Evolutionary conservation across 192 early-diverging fungal genomes (phyloP).

Genomic region (Linnemannia zychae): DNA sequence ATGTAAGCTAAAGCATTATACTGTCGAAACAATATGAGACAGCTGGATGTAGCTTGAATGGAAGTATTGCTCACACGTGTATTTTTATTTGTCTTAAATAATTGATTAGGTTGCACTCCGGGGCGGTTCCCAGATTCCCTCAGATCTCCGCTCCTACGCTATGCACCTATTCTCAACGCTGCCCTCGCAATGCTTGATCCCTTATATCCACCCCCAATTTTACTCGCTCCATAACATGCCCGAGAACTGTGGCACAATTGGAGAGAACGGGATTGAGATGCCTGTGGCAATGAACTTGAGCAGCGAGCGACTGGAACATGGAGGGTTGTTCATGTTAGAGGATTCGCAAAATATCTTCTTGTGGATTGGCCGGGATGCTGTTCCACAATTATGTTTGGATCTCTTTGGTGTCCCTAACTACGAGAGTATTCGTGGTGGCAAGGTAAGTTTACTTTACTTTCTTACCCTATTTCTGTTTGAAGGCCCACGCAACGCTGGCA

Average conservation of each 20-base stretch:
- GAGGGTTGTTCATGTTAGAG: slow-evolving; percentile 87
- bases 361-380: slow-evolving; percentile 86
- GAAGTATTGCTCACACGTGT: too few species aligned
- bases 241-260: slow-evolving; percentile 61
- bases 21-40: too few species aligned
- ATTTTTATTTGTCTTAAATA: too few species aligned
- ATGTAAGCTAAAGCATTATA: slow-evolving; percentile 72
- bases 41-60: not conserved
- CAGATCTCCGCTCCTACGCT: slow-evolving; percentile 81
- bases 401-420: slow-evolving; percentile 84
- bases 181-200: slow-evolving; percentile 79
- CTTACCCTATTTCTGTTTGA: slow-evolving; percentile 5
- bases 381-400: slow-evolving; percentile 73
- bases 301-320: slow-evolving; percentile 85
- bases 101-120: slow-evolving; percentile 65
- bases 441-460: slow-evolving; percentile 61
- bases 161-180: slow-evolving; percentile 83
- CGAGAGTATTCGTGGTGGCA: slow-evolving; percentile 81
- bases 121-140: slow-evolving; percentile 73
- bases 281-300: slow-evolving; percentile 83
- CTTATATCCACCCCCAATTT: slow-evolving; percentile 79
- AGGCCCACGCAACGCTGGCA: not conserved
- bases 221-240: slow-evolving; percentile 88
- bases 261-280: slow-evolving; percentile 72
- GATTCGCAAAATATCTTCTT: slow-evolving; percentile 85